phyloP scores from a whole-genome alignment of 352 stramenopile species.

The Phytophthora parvispora region DNA sequence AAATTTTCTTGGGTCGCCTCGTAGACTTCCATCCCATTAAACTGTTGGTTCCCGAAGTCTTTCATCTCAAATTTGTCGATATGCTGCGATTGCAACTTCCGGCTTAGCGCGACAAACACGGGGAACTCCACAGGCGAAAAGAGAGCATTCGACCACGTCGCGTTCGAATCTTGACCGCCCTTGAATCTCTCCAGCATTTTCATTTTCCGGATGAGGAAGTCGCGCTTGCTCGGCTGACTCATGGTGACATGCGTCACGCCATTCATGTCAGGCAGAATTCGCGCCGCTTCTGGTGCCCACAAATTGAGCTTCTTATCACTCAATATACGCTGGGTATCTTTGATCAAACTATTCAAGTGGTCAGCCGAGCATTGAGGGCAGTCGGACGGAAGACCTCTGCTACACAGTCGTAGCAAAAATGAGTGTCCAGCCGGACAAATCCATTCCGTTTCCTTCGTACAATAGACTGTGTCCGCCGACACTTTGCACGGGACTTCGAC shows the following conservation, averaged over 20 bases:
- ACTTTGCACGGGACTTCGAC: conserved; percentile 36
- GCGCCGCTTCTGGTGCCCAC: conserved; percentile 15
- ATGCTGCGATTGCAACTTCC: conserved; percentile 19
- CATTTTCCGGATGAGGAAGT: conserved; percentile 57
- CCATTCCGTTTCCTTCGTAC: conserved; percentile 49
- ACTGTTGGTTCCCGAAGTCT: conserved; percentile 42
- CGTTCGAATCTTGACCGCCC: conserved; percentile 18
- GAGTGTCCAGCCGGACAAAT: conserved; percentile 46
- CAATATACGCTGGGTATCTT: conserved; percentile 17
- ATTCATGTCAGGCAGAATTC: conserved; percentile 22
- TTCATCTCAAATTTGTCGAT: conserved; percentile 40
- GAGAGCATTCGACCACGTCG: conserved; percentile 45
- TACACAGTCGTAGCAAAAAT: conserved; percentile 57
- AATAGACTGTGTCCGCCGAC: conserved; percentile 41
- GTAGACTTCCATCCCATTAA: conserved; percentile 51
- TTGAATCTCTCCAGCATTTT: conserved; percentile 60
- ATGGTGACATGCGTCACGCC: conserved; percentile 32
- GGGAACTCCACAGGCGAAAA: conserved; percentile 52
- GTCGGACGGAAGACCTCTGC: conserved; percentile 50
- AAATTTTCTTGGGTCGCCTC: conserved; percentile 55
- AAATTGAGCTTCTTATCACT: conserved; percentile 17
- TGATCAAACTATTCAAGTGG: conserved; percentile 41
- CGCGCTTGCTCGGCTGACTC: conserved; percentile 27
- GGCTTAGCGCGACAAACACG: conserved; percentile 31
- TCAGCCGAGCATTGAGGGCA: conserved; percentile 62